These are phyloP conservation scores for Trametes cingulata DNA, from an alignment of 768 basidiomycete genomes.

Conservation along the genomic window DNA sequence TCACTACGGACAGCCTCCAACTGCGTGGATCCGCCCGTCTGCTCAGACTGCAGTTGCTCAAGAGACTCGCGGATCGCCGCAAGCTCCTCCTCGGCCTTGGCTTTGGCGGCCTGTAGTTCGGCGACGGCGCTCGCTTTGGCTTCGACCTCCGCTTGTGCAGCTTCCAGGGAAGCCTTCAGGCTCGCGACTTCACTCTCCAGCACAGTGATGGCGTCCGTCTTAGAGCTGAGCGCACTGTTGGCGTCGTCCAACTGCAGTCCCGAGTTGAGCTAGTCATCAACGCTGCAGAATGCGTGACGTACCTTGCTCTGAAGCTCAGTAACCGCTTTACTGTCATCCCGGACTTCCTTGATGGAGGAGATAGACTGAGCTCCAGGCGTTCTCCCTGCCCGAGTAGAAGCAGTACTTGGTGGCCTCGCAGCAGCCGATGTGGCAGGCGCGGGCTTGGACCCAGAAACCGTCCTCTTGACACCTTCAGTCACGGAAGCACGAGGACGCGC, in stretches of 20 bases:
- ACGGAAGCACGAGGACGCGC: conserved; percentile 61
- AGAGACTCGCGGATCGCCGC: conserved; percentile 44
- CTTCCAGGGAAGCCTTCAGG: conserved; percentile 51
- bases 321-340: conserved; percentile 57
- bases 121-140: conserved; percentile 46
- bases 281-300: conserved; percentile 16
- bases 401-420: conserved; percentile 38
- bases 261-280: conserved; percentile 1
- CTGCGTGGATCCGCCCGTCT: conserved; percentile 30
- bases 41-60: conserved; percentile 35
- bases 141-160: conserved; percentile 47
- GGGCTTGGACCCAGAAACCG: conserved; percentile 43
- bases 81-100: conserved; percentile 50
- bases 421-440: conserved; percentile 32
- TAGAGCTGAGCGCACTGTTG: conserved; percentile 52
- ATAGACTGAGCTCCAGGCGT: conserved; percentile 59
- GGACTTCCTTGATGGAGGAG: conserved; percentile 72
- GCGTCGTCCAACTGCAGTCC: conserved; percentile 60
- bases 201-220: conserved; percentile 47
- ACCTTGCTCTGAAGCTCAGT: conserved; percentile 66
- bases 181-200: conserved; percentile 55
- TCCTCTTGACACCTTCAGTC: conserved; percentile 62
- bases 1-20: conserved; percentile 49
- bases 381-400: conserved; percentile 41
- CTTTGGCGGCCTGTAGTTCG: conserved; percentile 52